phyloP scores from a whole-genome alignment of 495 filamentous ascomycete genomes.

The Hypoxylon fuscum region DNA sequence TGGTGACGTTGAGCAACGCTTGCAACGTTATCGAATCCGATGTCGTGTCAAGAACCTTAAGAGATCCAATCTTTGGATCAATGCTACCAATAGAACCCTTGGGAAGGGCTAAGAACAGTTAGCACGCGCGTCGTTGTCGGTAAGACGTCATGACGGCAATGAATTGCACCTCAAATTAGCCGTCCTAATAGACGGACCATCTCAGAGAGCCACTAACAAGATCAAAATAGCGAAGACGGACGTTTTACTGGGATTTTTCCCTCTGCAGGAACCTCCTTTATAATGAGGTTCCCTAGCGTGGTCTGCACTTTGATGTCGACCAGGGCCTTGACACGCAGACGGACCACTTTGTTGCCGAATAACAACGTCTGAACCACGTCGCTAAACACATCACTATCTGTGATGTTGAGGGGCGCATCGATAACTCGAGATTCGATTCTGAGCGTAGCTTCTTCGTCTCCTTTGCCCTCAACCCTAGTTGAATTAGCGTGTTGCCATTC shows the following conservation, averaged over 20 bases:
- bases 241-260: conserved; percentile 89
- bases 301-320: conserved; percentile 86
- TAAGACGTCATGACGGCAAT: conserved; percentile 25
- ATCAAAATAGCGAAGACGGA: conserved; percentile 62
- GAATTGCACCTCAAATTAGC: conserved; percentile 28
- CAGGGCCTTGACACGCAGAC: conserved; percentile 76
- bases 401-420: conserved; percentile 82
- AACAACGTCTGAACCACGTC: conserved; percentile 78
- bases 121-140: conserved; percentile 25
- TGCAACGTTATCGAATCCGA: conserved; percentile 71
- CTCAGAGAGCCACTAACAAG: conserved; percentile 59
- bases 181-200: conserved; percentile 29
- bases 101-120: conserved; percentile 49
- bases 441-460: conserved; percentile 64
- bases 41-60: conserved; percentile 75
- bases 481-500: conserved; percentile 89
- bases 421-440: conserved; percentile 77
- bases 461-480: conserved; percentile 65
- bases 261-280: conserved; percentile 84
- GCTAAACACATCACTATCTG: conserved; percentile 75
- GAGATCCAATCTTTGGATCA: conserved; percentile 66
- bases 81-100: conserved; percentile 57
- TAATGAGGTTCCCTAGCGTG: conserved; percentile 76
- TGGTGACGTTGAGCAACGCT: conserved; percentile 80
- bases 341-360: conserved; percentile 71